Conservation (phyloP, 495 filamentous ascomycete species). For the Rhypophila decipiens region DNA sequence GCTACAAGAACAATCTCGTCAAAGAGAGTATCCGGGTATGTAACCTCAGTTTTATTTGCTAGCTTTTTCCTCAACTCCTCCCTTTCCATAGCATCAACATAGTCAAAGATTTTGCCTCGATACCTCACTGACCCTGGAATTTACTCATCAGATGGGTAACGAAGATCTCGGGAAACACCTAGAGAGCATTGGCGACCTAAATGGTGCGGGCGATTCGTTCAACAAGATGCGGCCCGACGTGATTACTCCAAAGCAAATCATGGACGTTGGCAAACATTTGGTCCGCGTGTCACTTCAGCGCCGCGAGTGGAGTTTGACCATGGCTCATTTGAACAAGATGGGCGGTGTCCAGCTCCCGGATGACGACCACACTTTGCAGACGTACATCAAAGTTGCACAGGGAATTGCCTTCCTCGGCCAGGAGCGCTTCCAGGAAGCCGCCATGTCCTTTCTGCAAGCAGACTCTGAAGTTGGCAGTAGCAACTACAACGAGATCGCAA, state of each 20-base stretch:
- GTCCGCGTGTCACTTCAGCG: slow-evolving; percentile 38
- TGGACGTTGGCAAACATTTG: slow-evolving; percentile 38
- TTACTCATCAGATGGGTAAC: slow-evolving; percentile 34
- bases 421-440: slow-evolving; percentile 64
- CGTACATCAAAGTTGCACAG: slow-evolving; percentile 59
- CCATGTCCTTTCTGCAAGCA: slow-evolving; percentile 60
- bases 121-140: neutral
- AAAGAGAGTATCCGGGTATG: slow-evolving; percentile 93
- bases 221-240: slow-evolving; percentile 42
- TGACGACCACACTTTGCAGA: slow-evolving; percentile 53
- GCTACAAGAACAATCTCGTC: slow-evolving; percentile 95
- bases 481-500: slow-evolving; percentile 65
- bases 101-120: too few relatives aligned
- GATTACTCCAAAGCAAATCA: slow-evolving; percentile 35
- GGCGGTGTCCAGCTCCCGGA: slow-evolving; percentile 42
- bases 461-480: slow-evolving; percentile 45
- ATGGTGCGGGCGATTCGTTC: slow-evolving; percentile 33
- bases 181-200: slow-evolving; percentile 37
- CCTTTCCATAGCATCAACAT: too few relatives aligned
- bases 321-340: slow-evolving; percentile 64
- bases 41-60: neutral
- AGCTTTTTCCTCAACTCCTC: neutral
- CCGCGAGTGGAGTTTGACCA: slow-evolving; percentile 45
- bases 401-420: slow-evolving; percentile 67
- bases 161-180: slow-evolving; percentile 43